A percentile compares a stretch with the other conserved stretches of the same genome.
Conservation (phyloP, 169 alveolate species). For the Neospora caninum region DNA sequence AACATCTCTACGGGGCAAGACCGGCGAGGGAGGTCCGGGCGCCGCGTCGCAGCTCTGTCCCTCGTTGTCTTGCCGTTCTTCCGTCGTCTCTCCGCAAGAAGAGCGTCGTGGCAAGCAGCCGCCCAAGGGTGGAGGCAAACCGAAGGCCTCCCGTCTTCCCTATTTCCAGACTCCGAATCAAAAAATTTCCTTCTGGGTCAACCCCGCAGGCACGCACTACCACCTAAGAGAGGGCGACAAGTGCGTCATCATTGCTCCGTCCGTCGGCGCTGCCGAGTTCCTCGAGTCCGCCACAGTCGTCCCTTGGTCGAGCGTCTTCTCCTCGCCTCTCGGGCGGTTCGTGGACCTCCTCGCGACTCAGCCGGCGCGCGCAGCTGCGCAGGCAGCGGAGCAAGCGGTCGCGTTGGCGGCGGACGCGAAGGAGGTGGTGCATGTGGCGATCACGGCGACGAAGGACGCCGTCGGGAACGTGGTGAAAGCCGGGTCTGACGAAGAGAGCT, state of each 20-base stretch:
- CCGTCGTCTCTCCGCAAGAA: no score
- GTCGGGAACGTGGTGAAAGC: neutral
- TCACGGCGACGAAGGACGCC: neutral
- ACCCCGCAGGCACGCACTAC: slow-evolving; percentile 23
- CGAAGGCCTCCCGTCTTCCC: no score
- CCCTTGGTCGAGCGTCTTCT: neutral
- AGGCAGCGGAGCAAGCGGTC: slow-evolving; percentile 16
- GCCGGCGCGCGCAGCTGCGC: slow-evolving; percentile 29
- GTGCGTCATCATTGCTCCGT: slow-evolving; percentile 23
- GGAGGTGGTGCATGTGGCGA: neutral
- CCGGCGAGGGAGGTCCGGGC: no score
- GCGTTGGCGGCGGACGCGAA: neutral
- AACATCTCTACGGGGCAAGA: no score
- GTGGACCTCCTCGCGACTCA: slow-evolving; percentile 13
- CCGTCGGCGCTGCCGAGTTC: slow-evolving; percentile 39
- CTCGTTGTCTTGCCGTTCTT: no score
- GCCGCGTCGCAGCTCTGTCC: no score
- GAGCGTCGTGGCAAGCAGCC: no score
- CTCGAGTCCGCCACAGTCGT: slow-evolving; percentile 19
- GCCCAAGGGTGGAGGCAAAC: no score
- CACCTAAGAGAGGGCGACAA: slow-evolving; percentile 2
- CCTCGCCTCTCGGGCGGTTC: neutral
- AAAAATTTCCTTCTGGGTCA: slow-evolving; percentile 14
- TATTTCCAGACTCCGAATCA: neutral
- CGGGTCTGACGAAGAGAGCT: neutral